phyloP scores from a whole-genome alignment of 2,329 filamentous ascomycete species.

The Fusarium solani-melongenae region DNA sequence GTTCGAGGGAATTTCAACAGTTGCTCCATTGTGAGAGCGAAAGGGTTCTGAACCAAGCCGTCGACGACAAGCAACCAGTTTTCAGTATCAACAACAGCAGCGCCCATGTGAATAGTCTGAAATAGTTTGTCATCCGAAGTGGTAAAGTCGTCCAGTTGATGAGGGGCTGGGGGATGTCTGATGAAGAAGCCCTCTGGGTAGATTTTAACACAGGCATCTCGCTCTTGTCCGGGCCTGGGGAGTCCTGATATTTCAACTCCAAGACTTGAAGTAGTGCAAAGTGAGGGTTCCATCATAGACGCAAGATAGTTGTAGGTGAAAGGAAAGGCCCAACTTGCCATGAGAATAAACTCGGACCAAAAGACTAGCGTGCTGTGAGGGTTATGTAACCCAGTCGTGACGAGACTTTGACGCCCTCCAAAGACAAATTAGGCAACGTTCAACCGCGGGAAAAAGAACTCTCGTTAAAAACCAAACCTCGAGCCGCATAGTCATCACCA shows the following conservation, averaged over 20 bases:
- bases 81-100: not conserved
- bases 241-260: slow-evolving; percentile 41
- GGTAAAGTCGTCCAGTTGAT: not conserved
- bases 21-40: slow-evolving; percentile 2
- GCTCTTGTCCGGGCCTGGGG: not conserved
- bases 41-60: not conserved
- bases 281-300: not conserved
- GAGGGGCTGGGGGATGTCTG: slow-evolving; percentile 7
- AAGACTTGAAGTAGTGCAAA: not conserved
- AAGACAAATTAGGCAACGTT: not conserved
- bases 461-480: not conserved
- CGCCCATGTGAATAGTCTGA: slow-evolving; percentile 20
- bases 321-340: not conserved
- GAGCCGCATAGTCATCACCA: not conserved
- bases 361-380: not conserved
- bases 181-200: not conserved
- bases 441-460: not conserved
- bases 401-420: not conserved
- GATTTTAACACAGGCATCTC: slow-evolving; percentile 2
- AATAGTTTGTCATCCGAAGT: slow-evolving; percentile 4
- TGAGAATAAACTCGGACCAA: not conserved
- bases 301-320: not conserved
- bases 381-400: not conserved
- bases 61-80: slow-evolving; percentile 1
- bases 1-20: not conserved